Base-by-base conservation (phyloP, 768 basidiomycete genomes). In the Tulasnella sp. region DNA sequence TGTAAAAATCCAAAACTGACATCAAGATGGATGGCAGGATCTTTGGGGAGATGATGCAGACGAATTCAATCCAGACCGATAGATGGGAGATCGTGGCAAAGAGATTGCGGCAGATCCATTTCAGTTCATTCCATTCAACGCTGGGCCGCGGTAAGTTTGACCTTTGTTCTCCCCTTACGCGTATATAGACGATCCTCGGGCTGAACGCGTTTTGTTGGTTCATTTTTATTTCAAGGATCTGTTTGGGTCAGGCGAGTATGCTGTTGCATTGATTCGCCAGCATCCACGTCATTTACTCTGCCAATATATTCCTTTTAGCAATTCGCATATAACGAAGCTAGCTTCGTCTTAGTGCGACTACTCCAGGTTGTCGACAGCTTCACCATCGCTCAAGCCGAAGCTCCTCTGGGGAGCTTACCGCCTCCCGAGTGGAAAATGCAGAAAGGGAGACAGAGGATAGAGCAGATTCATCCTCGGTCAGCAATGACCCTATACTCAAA, bases 21-120 rank as follows among this genome's bases (percentile, higher is more conserved):
- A n/a, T n/a, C n/a, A n/a, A n/a, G n/a, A n/a, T n/a, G n/a, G n/a
- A n/a, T n/a, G n/a, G n/a, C n/a, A 50, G 23, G 63, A 53, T 8
- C 64, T 69, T 1, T 73, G 72, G 70, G 72, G 72, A 5, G 65
- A 66, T 4, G 69, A 72, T 48, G 69, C 72, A 0, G 56, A 69
- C 21, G 61, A 63, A 11, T 73, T 71, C 61, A 56, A 67, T 15
- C 70, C 68, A 17, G 67, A 70, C 53, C 61, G 72, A 38, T 73
- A 72, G 72, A 32, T 68, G 43, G 63, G 56, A 24, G 32, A 58
- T 17, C 38, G 56, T 5, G 56, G 30, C 3, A 23, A 43, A 50
- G 29, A 29, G 17, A 48, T 38, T 15, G 42, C 55, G 2, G 29
- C 61, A 10, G 61, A 62, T 15, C 53, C 61, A 10, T 62, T 43